Percentiles rank a stretch among this genome's conserved stretches.
Evolutionary conservation across 2,329 filamentous ascomycete genomes (phyloP).

Genomic region (Myriosclerotinia duriaeana): DNA sequence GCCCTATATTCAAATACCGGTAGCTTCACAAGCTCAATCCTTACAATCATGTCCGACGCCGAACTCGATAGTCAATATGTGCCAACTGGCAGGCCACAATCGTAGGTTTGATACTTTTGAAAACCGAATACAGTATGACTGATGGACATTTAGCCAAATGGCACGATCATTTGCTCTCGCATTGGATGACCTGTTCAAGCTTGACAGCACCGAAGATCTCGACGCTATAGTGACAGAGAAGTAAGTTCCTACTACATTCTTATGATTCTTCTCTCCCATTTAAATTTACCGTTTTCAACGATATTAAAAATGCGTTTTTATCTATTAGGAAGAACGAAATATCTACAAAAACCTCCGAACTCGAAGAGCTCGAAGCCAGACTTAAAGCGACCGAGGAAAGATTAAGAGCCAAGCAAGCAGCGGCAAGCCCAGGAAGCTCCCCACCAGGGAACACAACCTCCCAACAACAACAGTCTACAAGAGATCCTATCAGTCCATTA

Average conservation of each 20-base stretch:
- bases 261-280: neutral
- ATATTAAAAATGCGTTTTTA: neutral
- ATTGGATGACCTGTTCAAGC: slow-evolving; percentile 84
- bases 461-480: neutral
- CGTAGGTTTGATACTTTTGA: slow-evolving; percentile 56
- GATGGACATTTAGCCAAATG: slow-evolving; percentile 63
- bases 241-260: slow-evolving; percentile 48
- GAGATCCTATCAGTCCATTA: slow-evolving; percentile 15
- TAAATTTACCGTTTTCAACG: slow-evolving; percentile 11
- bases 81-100: slow-evolving; percentile 72
- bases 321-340: slow-evolving; percentile 72
- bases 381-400: slow-evolving; percentile 83
- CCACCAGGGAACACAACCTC: neutral
- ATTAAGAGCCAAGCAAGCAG: slow-evolving; percentile 48
- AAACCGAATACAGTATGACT: slow-evolving; percentile 22
- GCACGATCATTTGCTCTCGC: slow-evolving; percentile 84
- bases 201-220: slow-evolving; percentile 75
- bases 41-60: slow-evolving; percentile 53
- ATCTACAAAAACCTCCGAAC: slow-evolving; percentile 70
- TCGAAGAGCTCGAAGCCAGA: slow-evolving; percentile 80
- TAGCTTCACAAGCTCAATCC: slow-evolving; percentile 2
- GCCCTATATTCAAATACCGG: slow-evolving; percentile 14
- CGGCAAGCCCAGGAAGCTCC: slow-evolving; percentile 22
- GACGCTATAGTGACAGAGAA: slow-evolving; percentile 76
- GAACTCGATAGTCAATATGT: slow-evolving; percentile 78